These are phyloP conservation scores for Cucumis melo DNA, from an alignment of 306 rosid genomes.

Conservation along the genomic window DNA sequence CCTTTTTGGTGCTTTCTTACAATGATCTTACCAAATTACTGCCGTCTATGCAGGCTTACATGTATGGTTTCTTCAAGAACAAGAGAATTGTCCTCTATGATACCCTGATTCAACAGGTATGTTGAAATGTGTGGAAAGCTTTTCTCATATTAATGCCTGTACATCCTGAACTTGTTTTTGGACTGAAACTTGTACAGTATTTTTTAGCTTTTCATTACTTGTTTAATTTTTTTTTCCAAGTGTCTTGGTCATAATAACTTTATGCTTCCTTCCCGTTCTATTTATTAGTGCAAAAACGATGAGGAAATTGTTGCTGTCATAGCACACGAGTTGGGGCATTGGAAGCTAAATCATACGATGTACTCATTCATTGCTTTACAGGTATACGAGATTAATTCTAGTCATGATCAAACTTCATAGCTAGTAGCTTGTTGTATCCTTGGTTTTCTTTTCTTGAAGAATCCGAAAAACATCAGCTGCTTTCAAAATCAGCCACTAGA, in stretches of 20 bases:
- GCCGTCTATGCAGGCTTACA: slow-evolving; percentile 62
- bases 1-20: not conserved
- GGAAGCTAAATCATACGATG: slow-evolving; percentile 93
- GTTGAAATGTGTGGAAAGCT: slow-evolving; percentile 3
- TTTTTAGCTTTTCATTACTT: not conserved
- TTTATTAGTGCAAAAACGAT: slow-evolving; percentile 73
- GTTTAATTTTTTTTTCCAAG: not conserved
- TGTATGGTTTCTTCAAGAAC: slow-evolving; percentile 98
- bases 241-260: not conserved
- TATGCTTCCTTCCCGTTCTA: not conserved
- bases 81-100: slow-evolving; percentile 95
- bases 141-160: not conserved
- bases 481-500: not conserved
- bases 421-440: not conserved
- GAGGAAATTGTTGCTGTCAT: slow-evolving; percentile 95
- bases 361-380: slow-evolving; percentile 90
- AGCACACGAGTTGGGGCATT: slow-evolving; percentile 96
- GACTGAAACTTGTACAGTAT: not conserved
- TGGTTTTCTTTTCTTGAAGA: not conserved
- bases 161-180: not conserved
- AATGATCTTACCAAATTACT: not conserved
- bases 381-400: slow-evolving; percentile 34
- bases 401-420: not conserved
- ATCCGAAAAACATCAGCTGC: not conserved
- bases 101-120: slow-evolving; percentile 91